These are phyloP conservation scores for Antarctomyces pellizariae DNA, from an alignment of 495 filamentous ascomycete genomes.

Conservation along the genomic window DNA sequence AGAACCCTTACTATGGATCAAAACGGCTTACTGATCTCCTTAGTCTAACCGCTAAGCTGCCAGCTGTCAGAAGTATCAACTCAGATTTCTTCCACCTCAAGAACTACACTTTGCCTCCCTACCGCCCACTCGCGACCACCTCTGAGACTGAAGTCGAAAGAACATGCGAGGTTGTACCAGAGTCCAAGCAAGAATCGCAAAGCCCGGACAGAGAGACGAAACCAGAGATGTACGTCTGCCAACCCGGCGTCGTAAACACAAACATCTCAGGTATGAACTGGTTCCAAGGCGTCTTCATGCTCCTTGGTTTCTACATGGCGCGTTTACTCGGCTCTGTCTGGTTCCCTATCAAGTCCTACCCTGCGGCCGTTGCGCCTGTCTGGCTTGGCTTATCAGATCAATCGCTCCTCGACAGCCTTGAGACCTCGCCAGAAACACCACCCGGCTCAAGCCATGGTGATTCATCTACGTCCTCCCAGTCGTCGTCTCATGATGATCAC, in stretches of 20 bases:
- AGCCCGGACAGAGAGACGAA: conserved; percentile 3
- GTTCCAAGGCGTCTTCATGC: conserved; percentile 39
- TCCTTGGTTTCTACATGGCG: conserved; percentile 40
- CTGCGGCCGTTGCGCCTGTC: conserved; percentile 50
- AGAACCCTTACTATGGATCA: conserved; percentile 51
- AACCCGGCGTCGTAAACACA: conserved; percentile 74
- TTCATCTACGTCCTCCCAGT: conserved; percentile 16
- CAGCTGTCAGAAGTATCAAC: conserved; percentile 33
- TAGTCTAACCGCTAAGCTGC: conserved; percentile 46
- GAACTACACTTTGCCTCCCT: no score
- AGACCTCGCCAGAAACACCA: conserved; percentile 24
- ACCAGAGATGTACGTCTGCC: conserved; percentile 35
- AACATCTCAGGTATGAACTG: conserved; percentile 46
- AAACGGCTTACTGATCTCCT: conserved; percentile 76
- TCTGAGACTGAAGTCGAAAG: no score
- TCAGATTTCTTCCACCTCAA: conserved; percentile 16
- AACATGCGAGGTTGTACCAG: no score
- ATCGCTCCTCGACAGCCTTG: conserved; percentile 34
- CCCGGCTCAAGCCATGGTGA: no score
- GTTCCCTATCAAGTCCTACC: conserved; percentile 54
- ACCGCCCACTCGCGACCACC: no score
- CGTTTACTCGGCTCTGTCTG: conserved; percentile 71
- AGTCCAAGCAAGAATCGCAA: no score
- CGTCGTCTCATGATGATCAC: background rate
- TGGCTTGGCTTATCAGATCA: conserved; percentile 60